Conservation (phyloP, 2,329 filamentous ascomycete species). For the Penicillium glabrum region DNA sequence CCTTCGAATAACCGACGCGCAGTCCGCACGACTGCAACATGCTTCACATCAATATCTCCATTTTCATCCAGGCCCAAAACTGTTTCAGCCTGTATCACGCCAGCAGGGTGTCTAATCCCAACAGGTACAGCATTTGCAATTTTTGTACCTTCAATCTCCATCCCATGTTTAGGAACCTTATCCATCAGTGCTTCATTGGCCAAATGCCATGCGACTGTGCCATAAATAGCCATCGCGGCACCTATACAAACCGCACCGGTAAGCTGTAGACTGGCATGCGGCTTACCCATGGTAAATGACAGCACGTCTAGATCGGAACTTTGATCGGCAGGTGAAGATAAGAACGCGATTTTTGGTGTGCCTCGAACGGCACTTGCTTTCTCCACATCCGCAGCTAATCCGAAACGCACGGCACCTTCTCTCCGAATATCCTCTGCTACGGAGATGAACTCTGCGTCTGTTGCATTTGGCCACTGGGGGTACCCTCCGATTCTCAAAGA, state of each 20-base stretch:
- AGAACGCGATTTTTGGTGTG: slow-evolving; percentile 61
- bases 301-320: slow-evolving; percentile 23
- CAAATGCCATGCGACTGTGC: slow-evolving; percentile 18
- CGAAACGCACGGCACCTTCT: slow-evolving; percentile 58
- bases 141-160: slow-evolving; percentile 9
- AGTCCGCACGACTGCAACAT: slow-evolving; percentile 19
- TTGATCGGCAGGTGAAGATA: slow-evolving; percentile 32
- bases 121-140: slow-evolving; percentile 11
- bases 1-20: slow-evolving; percentile 24
- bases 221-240: slow-evolving; percentile 19
- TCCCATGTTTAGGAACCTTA: slow-evolving; percentile 14
- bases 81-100: slow-evolving; percentile 17
- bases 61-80: neutral
- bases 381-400: slow-evolving; percentile 45
- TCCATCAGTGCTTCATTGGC: neutral
- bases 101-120: slow-evolving; percentile 16
- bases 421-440: slow-evolving; percentile 56
- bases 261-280: slow-evolving; percentile 27
- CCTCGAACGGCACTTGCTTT: slow-evolving; percentile 47
- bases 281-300: slow-evolving; percentile 26
- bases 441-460: slow-evolving; percentile 31
- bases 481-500: slow-evolving; percentile 42
- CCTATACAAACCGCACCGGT: slow-evolving; percentile 29
- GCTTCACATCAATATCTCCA: slow-evolving; percentile 6
- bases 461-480: neutral